A percentile compares a stretch with the other conserved stretches of the same genome.
phyloP scores from a whole-genome alignment of 73 alveolate species.

The Paramecium primaurelia region DNA sequence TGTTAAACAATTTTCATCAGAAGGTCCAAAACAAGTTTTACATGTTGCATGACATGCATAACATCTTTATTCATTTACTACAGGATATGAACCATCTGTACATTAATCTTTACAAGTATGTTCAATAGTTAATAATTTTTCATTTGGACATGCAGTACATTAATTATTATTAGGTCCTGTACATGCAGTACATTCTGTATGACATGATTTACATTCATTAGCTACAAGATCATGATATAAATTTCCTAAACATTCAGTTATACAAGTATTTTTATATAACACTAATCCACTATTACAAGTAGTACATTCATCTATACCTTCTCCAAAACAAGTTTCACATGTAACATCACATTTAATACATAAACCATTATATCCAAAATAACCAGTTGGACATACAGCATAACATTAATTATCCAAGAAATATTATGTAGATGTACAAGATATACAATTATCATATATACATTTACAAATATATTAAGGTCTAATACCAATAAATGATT shows the following conservation, averaged over 20 bases:
- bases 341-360: not conserved
- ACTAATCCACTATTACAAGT: not conserved
- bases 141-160: not conserved
- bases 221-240: not conserved
- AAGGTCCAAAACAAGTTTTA: slow-evolving; percentile 6
- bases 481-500: not conserved
- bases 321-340: slow-evolving; percentile 22
- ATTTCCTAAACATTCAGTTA: not conserved
- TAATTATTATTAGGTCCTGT: not conserved
- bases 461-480: not conserved
- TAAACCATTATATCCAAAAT: not conserved
- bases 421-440: not conserved
- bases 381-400: not conserved
- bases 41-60: not conserved
- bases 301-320: not conserved
- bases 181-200: not conserved
- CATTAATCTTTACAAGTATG: not conserved
- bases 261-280: not conserved
- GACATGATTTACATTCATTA: not conserved
- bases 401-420: not conserved
- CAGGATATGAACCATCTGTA: not conserved
- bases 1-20: not conserved
- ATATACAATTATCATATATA: not conserved
- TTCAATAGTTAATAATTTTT: not conserved
- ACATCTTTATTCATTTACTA: not conserved